phyloP scores from a whole-genome alignment of 208 protist genomes.

The Wallacemonas sp. region DNA sequence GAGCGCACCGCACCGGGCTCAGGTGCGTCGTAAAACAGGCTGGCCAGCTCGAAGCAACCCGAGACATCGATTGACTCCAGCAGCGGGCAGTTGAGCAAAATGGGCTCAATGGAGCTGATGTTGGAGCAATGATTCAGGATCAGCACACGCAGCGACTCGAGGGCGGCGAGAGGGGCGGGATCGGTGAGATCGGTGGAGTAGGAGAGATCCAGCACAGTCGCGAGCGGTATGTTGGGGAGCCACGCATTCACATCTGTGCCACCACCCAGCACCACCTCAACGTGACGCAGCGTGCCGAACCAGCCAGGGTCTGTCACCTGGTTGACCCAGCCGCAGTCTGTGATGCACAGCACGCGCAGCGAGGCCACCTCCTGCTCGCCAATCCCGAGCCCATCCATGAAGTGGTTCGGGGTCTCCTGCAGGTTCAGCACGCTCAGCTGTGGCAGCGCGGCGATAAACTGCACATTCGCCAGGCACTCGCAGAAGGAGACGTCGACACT shows the following conservation, averaged over 20 bases:
- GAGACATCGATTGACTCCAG: neutral
- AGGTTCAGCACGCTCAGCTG: slow-evolving; percentile 20
- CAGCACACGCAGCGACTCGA: slow-evolving; percentile 5
- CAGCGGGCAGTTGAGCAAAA: neutral
- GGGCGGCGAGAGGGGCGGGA: neutral
- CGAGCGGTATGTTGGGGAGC: neutral
- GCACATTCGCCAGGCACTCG: neutral
- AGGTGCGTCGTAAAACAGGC: too few relatives aligned
- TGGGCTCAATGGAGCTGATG: neutral
- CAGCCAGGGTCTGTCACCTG: neutral
- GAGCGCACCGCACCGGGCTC: too few relatives aligned
- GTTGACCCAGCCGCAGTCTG: neutral
- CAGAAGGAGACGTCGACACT: slow-evolving; percentile 19
- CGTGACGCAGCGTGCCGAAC: neutral
- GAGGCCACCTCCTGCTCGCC: neutral
- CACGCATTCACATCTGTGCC: neutral
- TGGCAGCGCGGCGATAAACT: slow-evolving; percentile 1
- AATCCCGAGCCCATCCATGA: neutral
- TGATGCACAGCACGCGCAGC: slow-evolving; percentile 17
- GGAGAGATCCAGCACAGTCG: neutral
- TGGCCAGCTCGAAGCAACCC: neutral
- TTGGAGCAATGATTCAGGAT: neutral
- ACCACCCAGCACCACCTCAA: neutral
- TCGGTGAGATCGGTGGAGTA: neutral
- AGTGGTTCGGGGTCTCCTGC: neutral